Evolutionary conservation across 768 basidiomycete genomes (phyloP).

Genomic region (Xerocomellus intermedius): DNA sequence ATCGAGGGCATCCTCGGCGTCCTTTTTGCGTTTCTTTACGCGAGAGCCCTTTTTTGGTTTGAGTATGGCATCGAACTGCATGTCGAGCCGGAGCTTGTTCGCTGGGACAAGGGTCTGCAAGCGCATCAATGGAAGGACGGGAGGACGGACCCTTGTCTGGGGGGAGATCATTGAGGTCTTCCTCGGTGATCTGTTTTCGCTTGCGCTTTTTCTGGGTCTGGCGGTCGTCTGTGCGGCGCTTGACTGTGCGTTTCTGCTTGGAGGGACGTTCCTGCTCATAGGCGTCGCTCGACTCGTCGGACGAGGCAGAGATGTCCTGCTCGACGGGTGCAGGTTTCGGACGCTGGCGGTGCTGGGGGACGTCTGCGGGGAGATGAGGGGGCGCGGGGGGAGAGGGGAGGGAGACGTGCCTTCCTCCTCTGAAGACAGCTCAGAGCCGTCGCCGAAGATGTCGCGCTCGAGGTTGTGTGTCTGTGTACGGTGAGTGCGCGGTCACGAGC

Average conservation of each 20-base stretch:
- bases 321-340: constrained; percentile 30
- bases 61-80: constrained; percentile 83
- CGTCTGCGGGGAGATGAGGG: constrained; percentile 32
- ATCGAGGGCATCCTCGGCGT: constrained; percentile 81
- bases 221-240: constrained; percentile 44
- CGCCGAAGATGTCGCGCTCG: constrained; percentile 77
- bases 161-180: constrained; percentile 65
- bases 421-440: constrained; percentile 80
- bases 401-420: constrained; percentile 53
- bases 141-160: constrained; percentile 68
- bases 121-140: neutral
- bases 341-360: constrained; percentile 43
- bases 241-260: constrained; percentile 25
- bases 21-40: constrained; percentile 70
- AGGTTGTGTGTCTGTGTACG: constrained; percentile 34
- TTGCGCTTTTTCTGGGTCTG: constrained; percentile 53
- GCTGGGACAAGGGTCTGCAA: constrained; percentile 42
- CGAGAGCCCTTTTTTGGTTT: constrained; percentile 72
- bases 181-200: constrained; percentile 57
- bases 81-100: constrained; percentile 73
- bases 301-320: constrained; percentile 37
- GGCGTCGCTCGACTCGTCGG: constrained; percentile 50
- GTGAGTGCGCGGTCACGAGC: neutral
- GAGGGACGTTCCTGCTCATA: constrained; percentile 41
- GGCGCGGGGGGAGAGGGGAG: neutral